These are phyloP conservation scores for Chlorella sp. DNA, from an alignment of 139 green algal genomes.

Conservation along the genomic window DNA sequence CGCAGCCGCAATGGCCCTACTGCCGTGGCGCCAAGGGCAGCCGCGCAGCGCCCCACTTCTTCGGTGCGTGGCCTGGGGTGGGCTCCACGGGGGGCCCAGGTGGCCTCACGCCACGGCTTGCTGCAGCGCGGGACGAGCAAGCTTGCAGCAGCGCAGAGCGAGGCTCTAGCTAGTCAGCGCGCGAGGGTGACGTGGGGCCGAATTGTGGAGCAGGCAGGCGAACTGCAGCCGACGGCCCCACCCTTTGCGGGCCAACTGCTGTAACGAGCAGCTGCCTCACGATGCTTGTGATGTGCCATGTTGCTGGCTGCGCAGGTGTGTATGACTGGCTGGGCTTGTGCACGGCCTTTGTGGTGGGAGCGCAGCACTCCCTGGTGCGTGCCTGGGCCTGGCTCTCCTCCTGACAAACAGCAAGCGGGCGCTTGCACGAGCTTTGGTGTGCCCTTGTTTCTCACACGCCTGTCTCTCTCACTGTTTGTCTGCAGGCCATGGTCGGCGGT, in stretches of 20 bases:
- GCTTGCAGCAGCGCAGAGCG: too few relatives aligned
- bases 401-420: background rate
- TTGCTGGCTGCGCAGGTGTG: background rate
- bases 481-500: conserved; percentile 52
- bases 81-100: too few relatives aligned
- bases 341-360: conserved; percentile 46
- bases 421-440: background rate
- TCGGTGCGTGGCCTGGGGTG: background rate
- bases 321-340: background rate
- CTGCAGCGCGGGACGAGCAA: too few relatives aligned
- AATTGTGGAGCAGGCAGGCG: too few relatives aligned
- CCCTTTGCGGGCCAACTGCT: background rate
- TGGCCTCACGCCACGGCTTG: too few relatives aligned
- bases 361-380: conserved; percentile 31
- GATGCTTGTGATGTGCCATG: background rate
- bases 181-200: too few relatives aligned
- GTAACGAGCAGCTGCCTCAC: background rate
- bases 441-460: background rate
- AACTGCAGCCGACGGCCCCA: background rate
- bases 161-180: too few relatives aligned
- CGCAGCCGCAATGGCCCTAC: background rate
- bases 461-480: background rate
- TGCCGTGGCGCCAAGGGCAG: background rate
- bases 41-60: background rate
- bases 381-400: background rate